Conservation (phyloP, 768 basidiomycete genomes). For the Suillus plorans region DNA sequence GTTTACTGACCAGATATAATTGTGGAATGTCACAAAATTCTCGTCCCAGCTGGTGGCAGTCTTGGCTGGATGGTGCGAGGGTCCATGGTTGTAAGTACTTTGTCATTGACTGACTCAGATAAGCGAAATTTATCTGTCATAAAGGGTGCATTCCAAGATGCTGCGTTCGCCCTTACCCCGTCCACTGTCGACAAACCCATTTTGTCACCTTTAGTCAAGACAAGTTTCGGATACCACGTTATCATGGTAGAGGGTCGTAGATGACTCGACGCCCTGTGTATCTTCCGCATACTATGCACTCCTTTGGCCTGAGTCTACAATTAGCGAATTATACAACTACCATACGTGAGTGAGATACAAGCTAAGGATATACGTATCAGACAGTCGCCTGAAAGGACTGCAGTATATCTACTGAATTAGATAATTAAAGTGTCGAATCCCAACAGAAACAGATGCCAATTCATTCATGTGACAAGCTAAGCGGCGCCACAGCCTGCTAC, state of each 20-base stretch:
- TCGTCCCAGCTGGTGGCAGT: constrained; percentile 68
- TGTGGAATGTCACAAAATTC: constrained; percentile 1
- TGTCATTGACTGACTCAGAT: not conserved
- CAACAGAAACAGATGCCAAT: not conserved
- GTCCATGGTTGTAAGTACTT: constrained; percentile 68
- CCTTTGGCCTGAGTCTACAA: constrained; percentile 3
- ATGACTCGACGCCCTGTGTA: constrained; percentile 20
- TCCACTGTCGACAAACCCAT: constrained; percentile 81
- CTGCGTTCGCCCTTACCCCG: constrained; percentile 78
- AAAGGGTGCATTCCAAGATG: constrained; percentile 79
- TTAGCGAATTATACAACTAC: constrained; percentile 3
- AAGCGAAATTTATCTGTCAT: constrained; percentile 9
- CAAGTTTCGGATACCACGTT: constrained; percentile 83
- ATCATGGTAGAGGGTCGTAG: constrained; percentile 90
- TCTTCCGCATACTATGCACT: not conserved
- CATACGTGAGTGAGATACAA: constrained; percentile 5
- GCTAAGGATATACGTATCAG: constrained; percentile 4
- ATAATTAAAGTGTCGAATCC: not conserved
- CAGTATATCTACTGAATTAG: not conserved
- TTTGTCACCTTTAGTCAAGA: constrained; percentile 74
- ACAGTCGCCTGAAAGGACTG: not conserved
- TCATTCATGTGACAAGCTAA: constrained; percentile 5
- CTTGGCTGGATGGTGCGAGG: constrained; percentile 87
- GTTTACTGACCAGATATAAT: constrained; percentile 4
- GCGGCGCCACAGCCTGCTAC: constrained; percentile 7